Evolutionary conservation across 2,329 filamentous ascomycete genomes (phyloP).

Genomic region (Sclerotinia spermophila): DNA sequence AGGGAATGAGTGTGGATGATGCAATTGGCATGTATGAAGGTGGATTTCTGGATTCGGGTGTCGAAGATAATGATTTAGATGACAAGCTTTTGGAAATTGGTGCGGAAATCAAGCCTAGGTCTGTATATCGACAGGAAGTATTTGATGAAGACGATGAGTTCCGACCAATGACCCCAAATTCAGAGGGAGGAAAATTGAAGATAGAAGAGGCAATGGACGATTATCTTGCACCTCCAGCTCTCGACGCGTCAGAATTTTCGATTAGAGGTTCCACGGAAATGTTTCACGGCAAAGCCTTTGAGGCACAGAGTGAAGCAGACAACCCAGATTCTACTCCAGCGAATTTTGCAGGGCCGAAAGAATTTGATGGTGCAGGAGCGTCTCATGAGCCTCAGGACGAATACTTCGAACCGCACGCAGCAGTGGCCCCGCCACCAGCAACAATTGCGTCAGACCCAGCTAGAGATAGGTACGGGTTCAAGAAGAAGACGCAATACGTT

Average conservation of each 20-base stretch:
- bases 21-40: conserved; percentile 68
- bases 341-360: background rate
- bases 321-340: background rate
- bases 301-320: conserved; percentile 45
- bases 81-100: conserved; percentile 12
- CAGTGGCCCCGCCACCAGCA: conserved; percentile 24
- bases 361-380: conserved; percentile 18
- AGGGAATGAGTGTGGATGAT: conserved; percentile 61
- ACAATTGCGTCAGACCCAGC: conserved; percentile 23
- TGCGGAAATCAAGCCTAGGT: background rate
- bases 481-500: conserved; percentile 79
- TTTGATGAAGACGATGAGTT: conserved; percentile 11
- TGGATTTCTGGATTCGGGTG: conserved; percentile 53
- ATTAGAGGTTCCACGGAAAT: conserved; percentile 42
- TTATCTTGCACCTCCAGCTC: conserved; percentile 13
- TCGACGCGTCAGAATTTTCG: conserved; percentile 17
- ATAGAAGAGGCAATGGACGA: conserved; percentile 32
- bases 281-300: conserved; percentile 36
- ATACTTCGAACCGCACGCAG: conserved; percentile 19
- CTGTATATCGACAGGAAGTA: background rate
- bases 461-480: conserved; percentile 87
- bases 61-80: conserved; percentile 39
- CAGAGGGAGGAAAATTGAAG: conserved; percentile 25
- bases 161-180: conserved; percentile 28
- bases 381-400: conserved; percentile 19